Conservation (phyloP, 208 protist species). For the Acanthamoeba royreba region DNA sequence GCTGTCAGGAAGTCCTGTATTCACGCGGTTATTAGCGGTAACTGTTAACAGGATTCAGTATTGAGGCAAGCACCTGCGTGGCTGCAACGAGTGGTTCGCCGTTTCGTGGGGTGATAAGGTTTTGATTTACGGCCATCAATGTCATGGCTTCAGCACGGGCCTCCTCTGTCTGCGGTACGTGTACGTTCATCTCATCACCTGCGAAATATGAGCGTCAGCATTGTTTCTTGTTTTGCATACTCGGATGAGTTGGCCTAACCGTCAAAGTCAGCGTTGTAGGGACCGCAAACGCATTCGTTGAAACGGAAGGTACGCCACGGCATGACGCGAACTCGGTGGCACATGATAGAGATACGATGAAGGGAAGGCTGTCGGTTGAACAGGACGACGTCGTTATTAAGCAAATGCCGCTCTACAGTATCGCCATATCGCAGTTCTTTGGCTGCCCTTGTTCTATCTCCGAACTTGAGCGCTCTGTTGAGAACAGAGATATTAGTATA, state of each 20-base stretch:
- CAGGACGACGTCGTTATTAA: conserved; percentile 96
- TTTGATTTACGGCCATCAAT: conserved; percentile 94
- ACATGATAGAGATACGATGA: conserved; percentile 99
- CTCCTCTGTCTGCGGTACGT: conserved; percentile 98
- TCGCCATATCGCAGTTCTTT: conserved; percentile 91
- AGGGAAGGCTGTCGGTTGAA: conserved; percentile 99
- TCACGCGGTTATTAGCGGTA: no score
- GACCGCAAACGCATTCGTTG: conserved; percentile 98
- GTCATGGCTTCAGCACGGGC: conserved; percentile 95
- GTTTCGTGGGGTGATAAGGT: conserved; percentile 97
- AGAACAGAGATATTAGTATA: conserved; percentile 52
- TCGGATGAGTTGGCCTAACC: conserved; percentile 59
- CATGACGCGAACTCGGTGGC: conserved; percentile 89
- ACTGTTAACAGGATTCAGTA: neutral
- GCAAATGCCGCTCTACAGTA: conserved; percentile 98
- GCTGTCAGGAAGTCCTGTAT: conserved; percentile 43
- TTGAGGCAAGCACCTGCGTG: conserved; percentile 87
- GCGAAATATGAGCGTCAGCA: neutral
- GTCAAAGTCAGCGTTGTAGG: conserved; percentile 99
- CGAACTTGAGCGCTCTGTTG: conserved; percentile 46
- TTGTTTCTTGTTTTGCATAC: neutral
- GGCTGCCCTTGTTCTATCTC: conserved; percentile 83
- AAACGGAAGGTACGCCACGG: conserved; percentile 98
- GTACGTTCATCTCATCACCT: conserved; percentile 99
- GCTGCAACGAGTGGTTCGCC: conserved; percentile 97